phyloP scores from a whole-genome alignment of 2,329 filamentous ascomycete genomes.

The Calonectria multiphialidica region DNA sequence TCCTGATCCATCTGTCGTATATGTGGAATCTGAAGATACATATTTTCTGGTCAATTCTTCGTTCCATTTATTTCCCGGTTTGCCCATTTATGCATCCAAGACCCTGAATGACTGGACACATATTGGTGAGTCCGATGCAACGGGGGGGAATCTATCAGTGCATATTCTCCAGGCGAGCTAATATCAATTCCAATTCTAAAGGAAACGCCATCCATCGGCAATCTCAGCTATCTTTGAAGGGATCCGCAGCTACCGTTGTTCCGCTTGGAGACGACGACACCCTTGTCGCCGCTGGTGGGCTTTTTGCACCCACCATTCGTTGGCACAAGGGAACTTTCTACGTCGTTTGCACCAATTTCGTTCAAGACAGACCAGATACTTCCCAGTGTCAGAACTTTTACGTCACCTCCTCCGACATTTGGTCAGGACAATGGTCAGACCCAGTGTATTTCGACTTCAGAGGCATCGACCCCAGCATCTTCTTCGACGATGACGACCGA shows the following conservation, averaged over 20 bases:
- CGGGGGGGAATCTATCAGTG: too few relatives aligned
- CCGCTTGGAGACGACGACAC: not conserved
- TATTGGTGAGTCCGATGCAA: conserved; percentile 11
- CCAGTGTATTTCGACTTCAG: conserved; percentile 15
- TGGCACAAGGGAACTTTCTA: conserved; percentile 12
- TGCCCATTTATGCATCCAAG: conserved; percentile 21
- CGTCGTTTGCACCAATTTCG: conserved; percentile 21
- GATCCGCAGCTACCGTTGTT: not conserved
- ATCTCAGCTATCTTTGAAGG: not conserved
- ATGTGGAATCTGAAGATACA: not conserved
- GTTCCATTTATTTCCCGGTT: conserved; percentile 22
- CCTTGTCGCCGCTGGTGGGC: conserved; percentile 9
- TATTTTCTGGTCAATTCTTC: conserved; percentile 22
- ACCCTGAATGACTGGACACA: conserved; percentile 11
- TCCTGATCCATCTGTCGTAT: conserved; percentile 17
- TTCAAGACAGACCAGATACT: not conserved
- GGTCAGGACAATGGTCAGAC: conserved; percentile 16
- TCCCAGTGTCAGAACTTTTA: conserved; percentile 6
- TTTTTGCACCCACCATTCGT: conserved; percentile 24
- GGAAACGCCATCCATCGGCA: conserved; percentile 12
- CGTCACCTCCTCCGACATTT: conserved; percentile 13
- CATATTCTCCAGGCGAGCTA: too few relatives aligned
- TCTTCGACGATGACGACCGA: conserved; percentile 19
- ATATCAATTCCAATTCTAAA: not conserved
- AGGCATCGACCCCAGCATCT: conserved; percentile 43